phyloP scores from a whole-genome alignment of 352 stramenopile genomes.

The Globisporangium iwayamae region DNA sequence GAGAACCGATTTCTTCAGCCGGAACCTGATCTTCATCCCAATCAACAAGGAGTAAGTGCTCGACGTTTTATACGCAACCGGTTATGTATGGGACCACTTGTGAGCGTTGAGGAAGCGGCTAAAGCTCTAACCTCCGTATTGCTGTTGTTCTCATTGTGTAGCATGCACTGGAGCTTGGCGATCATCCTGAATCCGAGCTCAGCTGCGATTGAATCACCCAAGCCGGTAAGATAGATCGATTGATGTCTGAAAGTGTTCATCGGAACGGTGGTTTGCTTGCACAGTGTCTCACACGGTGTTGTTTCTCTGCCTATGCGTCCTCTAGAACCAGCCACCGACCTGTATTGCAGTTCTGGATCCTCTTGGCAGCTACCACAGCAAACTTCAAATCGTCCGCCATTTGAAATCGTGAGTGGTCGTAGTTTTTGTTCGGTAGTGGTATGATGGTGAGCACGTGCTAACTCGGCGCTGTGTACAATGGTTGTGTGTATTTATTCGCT shows the following conservation, averaged over 20 bases:
- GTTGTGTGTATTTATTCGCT: constrained; percentile 3
- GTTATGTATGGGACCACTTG: too few species aligned
- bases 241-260: neutral
- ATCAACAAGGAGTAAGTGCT: constrained; percentile 83
- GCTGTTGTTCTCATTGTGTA: constrained; percentile 19
- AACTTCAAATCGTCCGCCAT: constrained; percentile 47
- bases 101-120: neutral
- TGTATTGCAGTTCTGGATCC: constrained; percentile 71
- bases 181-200: constrained; percentile 67
- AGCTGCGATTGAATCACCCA: constrained; percentile 26
- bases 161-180: constrained; percentile 80
- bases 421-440: neutral
- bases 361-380: constrained; percentile 68
- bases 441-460: neutral
- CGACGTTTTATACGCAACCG: neutral
- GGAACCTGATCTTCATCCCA: constrained; percentile 79
- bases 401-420: constrained; percentile 42
- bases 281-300: too few species aligned
- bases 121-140: constrained; percentile 5
- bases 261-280: neutral
- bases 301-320: too few species aligned
- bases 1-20: constrained; percentile 62
- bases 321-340: constrained; percentile 32
- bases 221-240: constrained; percentile 21
- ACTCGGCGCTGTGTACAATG: neutral